These are phyloP conservation scores for Mallotus japonicus DNA, from an alignment of 441 rosid species.

Conservation along the genomic window DNA sequence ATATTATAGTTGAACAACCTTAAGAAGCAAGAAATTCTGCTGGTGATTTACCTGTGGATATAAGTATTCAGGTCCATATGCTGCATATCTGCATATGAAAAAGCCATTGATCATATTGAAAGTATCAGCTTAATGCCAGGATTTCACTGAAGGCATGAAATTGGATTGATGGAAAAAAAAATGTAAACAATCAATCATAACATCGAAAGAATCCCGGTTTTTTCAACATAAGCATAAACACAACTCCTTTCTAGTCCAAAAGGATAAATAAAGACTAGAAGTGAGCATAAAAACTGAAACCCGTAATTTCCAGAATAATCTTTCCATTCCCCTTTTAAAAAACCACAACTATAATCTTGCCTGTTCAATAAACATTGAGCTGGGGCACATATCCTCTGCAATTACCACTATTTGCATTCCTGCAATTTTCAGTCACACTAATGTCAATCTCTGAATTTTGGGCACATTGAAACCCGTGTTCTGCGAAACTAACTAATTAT, in stretches of 20 bases:
- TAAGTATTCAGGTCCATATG: slow-evolving; percentile 72
- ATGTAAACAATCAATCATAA: background rate
- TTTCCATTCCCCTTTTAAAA: slow-evolving; percentile 19
- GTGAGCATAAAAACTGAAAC: slow-evolving; percentile 25
- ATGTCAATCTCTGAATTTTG: slow-evolving; percentile 44
- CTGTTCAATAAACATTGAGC: slow-evolving; percentile 59
- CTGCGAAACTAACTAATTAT: slow-evolving; percentile 37
- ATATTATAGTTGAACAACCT: background rate
- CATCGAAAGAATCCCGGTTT: slow-evolving; percentile 1
- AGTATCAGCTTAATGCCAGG: slow-evolving; percentile 14
- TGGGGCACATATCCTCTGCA: slow-evolving; percentile 54
- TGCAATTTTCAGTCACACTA: slow-evolving; percentile 78
- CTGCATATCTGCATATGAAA: slow-evolving; percentile 56
- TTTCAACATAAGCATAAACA: slow-evolving; percentile 15
- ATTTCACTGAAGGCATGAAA: slow-evolving; percentile 8
- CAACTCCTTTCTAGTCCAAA: slow-evolving; percentile 17
- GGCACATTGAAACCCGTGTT: slow-evolving; percentile 39
- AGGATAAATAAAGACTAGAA: slow-evolving; percentile 15
- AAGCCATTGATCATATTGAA: background rate
- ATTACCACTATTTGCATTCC: slow-evolving; percentile 54
- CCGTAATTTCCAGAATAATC: background rate
- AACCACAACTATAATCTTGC: slow-evolving; percentile 54
- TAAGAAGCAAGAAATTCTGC: slow-evolving; percentile 1
- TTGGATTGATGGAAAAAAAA: background rate
- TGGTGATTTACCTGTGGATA: slow-evolving; percentile 63